Evolutionary conservation across 148 eudicot species (phyloP).

Genomic region (Rhododendron williamsianum): DNA sequence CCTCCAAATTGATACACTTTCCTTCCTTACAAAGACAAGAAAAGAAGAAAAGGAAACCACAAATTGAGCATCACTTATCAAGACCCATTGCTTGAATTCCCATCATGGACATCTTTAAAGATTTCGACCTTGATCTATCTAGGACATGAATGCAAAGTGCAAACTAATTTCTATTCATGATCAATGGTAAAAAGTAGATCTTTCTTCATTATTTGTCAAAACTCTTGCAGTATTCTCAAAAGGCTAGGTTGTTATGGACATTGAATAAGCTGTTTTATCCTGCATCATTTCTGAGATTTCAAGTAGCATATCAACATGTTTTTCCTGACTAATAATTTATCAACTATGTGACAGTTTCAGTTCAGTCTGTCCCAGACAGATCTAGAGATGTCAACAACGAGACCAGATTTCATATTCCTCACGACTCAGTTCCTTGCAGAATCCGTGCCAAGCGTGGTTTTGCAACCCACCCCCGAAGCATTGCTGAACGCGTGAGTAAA

Average conservation of each 20-base stretch:
- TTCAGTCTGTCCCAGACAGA: constrained; percentile 34
- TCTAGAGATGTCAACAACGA: constrained; percentile 51
- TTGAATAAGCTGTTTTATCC: neutral
- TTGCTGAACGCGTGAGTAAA: constrained; percentile 63
- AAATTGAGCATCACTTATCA: neutral
- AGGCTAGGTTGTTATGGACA: neutral
- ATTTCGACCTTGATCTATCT: neutral
- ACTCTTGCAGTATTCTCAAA: neutral
- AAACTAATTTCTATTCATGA: neutral
- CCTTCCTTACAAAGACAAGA: neutral
- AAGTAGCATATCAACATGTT: neutral
- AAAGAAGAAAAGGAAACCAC: neutral
- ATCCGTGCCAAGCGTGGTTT: constrained; percentile 78
- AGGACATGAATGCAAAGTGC: neutral
- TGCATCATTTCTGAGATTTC: neutral
- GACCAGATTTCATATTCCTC: constrained; percentile 43
- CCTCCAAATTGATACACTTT: neutral
- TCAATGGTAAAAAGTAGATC: neutral
- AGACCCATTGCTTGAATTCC: neutral
- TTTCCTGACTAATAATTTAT: neutral
- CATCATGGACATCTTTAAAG: neutral
- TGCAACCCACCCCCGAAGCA: constrained; percentile 82
- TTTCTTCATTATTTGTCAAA: neutral
- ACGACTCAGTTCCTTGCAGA: constrained; percentile 64
- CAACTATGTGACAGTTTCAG: constrained; percentile 25